Percentiles rank a stretch among this genome's conserved stretches.
These are phyloP conservation scores for Stropharia rugosoannulata DNA, from an alignment of 768 basidiomycete genomes.

Conservation along the genomic window DNA sequence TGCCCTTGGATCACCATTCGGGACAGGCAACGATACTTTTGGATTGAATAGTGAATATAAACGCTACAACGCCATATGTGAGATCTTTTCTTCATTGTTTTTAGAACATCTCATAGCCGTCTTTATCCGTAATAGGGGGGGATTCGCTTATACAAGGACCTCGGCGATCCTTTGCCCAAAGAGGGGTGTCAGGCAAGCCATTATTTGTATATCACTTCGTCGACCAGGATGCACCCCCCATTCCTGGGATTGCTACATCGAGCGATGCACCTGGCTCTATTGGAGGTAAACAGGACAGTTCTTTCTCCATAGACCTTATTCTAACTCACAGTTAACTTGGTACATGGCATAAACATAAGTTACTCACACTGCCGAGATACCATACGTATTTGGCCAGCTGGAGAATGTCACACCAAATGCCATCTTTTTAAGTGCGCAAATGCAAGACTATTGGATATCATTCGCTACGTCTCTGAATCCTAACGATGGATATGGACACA, in stretches of 20 bases:
- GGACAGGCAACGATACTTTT: constrained; percentile 41
- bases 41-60: constrained; percentile 29
- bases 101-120: not conserved
- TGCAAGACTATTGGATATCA: constrained; percentile 16
- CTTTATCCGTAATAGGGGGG: constrained; percentile 19
- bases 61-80: constrained; percentile 25
- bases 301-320: not conserved
- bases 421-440: constrained; percentile 4
- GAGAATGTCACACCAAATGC: constrained; percentile 3
- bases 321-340: not conserved
- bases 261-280: constrained; percentile 10
- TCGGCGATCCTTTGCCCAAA: constrained; percentile 29
- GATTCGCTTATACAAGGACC: constrained; percentile 26
- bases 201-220: constrained; percentile 39
- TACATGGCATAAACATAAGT: not conserved
- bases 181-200: constrained; percentile 30
- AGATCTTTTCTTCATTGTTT: not conserved
- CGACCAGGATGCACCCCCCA: constrained; percentile 18
- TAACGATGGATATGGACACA: constrained; percentile 7
- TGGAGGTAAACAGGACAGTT: constrained; percentile 21
- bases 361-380: constrained; percentile 8
- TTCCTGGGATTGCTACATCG: constrained; percentile 13
- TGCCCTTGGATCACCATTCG: constrained; percentile 40
- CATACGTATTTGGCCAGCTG: constrained; percentile 8
- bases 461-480: constrained; percentile 12